These are phyloP conservation scores for Fomitopsis betulina DNA, from an alignment of 1,284 basidiomycete species.

Conservation along the genomic window DNA sequence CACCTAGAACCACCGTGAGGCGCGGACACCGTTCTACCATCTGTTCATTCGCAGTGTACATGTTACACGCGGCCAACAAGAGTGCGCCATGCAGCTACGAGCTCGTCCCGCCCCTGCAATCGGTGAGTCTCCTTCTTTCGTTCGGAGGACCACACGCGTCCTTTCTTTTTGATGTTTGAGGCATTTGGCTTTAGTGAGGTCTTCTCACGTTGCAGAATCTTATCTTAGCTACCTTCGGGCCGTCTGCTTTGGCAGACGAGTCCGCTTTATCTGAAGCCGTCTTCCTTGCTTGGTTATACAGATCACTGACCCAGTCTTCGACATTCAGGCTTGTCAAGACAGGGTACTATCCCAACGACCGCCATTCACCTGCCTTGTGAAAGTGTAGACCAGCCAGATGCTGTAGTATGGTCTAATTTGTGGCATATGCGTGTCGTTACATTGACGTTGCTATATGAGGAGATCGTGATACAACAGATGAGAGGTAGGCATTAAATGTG, in stretches of 20 bases:
- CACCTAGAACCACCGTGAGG: background rate
- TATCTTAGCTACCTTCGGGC: constrained; percentile 63
- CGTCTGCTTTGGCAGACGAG: constrained; percentile 38
- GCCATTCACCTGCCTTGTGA: too few relatives aligned
- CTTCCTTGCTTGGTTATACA: background rate
- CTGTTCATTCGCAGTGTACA: background rate
- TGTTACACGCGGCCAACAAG: background rate
- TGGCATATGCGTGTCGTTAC: too few relatives aligned
- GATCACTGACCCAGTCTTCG: background rate
- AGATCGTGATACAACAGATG: too few relatives aligned
- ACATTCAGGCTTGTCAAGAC: too few relatives aligned
- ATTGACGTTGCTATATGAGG: too few relatives aligned
- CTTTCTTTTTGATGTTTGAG: constrained; percentile 77
- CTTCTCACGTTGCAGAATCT: constrained; percentile 51
- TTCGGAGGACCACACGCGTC: background rate
- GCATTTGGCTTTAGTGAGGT: constrained; percentile 86
- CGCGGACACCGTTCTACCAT: background rate
- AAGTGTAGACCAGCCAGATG: too few relatives aligned
- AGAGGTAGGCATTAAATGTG: too few relatives aligned
- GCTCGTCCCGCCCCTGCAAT: background rate
- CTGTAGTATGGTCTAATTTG: too few relatives aligned
- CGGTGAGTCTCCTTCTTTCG: constrained; percentile 6
- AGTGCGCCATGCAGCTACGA: background rate
- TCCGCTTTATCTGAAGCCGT: constrained; percentile 32
- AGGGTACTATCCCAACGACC: too few relatives aligned